These are phyloP conservation scores for Penicillium sp. DNA, from an alignment of 2,329 filamentous ascomycete genomes.

Conservation along the genomic window DNA sequence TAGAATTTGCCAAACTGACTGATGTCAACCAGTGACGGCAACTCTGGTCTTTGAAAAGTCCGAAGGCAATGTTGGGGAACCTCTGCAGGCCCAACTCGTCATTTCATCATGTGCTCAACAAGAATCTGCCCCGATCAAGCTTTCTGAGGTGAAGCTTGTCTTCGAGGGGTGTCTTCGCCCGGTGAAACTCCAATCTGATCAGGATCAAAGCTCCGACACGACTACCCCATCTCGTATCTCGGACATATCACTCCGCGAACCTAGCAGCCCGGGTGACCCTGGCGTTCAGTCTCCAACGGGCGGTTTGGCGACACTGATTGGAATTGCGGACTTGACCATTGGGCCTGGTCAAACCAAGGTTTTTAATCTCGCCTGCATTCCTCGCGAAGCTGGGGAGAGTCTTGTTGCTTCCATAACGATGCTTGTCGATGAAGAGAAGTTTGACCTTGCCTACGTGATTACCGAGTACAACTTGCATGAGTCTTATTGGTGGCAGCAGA, in stretches of 20 bases:
- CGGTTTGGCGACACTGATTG: slow-evolving; percentile 47
- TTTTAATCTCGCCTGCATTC: slow-evolving; percentile 67
- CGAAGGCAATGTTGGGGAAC: slow-evolving; percentile 61
- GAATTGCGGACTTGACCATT: slow-evolving; percentile 64
- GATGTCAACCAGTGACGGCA: slow-evolving; percentile 41
- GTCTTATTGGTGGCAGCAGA: slow-evolving; percentile 46
- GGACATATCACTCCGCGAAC: slow-evolving; percentile 36
- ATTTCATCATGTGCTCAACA: slow-evolving; percentile 50
- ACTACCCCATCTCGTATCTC: slow-evolving; percentile 28
- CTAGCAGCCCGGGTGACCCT: slow-evolving; percentile 27
- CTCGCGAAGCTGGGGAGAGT: slow-evolving; percentile 79
- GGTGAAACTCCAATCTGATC: slow-evolving; percentile 40
- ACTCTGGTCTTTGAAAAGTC: slow-evolving; percentile 54
- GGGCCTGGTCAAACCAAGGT: slow-evolving; percentile 66
- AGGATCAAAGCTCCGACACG: slow-evolving; percentile 23
- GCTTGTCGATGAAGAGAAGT: slow-evolving; percentile 61
- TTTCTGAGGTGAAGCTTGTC: slow-evolving; percentile 51
- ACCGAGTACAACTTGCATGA: slow-evolving; percentile 38
- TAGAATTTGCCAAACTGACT: not conserved
- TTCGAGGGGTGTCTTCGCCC: slow-evolving; percentile 53
- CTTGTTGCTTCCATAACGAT: slow-evolving; percentile 64
- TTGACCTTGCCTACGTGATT: slow-evolving; percentile 66
- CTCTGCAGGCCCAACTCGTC: slow-evolving; percentile 55
- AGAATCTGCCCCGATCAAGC: slow-evolving; percentile 46
- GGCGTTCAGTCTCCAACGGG: slow-evolving; percentile 36